Conservation (phyloP, 2,329 filamentous ascomycete species). For the Venturia aucupariae region DNA sequence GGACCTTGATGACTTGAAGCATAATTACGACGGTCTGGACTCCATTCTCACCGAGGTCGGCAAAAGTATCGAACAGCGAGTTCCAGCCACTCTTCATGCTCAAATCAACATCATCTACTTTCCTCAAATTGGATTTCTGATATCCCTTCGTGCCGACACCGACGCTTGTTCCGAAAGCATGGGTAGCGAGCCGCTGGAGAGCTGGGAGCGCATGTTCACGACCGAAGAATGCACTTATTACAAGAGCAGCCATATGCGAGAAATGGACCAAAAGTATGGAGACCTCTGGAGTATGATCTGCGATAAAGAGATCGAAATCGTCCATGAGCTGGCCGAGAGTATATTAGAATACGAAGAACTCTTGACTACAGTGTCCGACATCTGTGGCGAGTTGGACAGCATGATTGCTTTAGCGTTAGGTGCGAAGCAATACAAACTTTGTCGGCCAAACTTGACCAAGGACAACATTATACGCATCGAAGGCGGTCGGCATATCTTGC, state of each 20-base stretch:
- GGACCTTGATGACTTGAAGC: constrained; percentile 69
- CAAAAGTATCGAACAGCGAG: constrained; percentile 48
- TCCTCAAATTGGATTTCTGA: constrained; percentile 84
- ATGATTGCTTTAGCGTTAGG: constrained; percentile 71
- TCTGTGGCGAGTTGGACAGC: constrained; percentile 74
- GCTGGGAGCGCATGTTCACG: constrained; percentile 73
- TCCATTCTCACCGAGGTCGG: constrained; percentile 59
- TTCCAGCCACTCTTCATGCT: constrained; percentile 49
- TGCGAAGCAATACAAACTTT: constrained; percentile 64
- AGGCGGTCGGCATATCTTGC: constrained; percentile 71
- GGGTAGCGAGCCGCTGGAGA: constrained; percentile 48
- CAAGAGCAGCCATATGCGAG: constrained; percentile 72
- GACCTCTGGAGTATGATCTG: constrained; percentile 37
- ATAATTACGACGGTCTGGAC: constrained; percentile 68
- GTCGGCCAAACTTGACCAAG: constrained; percentile 57
- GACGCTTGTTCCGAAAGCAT: constrained; percentile 52
- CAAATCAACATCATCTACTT: constrained; percentile 76
- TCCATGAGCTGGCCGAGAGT: constrained; percentile 63
- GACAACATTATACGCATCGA: constrained; percentile 64
- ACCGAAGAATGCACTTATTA: constrained; percentile 60
- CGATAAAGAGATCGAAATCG: constrained; percentile 76
- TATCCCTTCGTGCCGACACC: constrained; percentile 57
- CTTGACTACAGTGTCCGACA: constrained; percentile 61
- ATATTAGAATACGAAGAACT: constrained; percentile 60
- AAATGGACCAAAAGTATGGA: constrained; percentile 72